Percentiles rank a stretch among this genome's conserved stretches.
phyloP scores from a whole-genome alignment of 2,329 filamentous ascomycete genomes.

The Byssothecium circinans region DNA sequence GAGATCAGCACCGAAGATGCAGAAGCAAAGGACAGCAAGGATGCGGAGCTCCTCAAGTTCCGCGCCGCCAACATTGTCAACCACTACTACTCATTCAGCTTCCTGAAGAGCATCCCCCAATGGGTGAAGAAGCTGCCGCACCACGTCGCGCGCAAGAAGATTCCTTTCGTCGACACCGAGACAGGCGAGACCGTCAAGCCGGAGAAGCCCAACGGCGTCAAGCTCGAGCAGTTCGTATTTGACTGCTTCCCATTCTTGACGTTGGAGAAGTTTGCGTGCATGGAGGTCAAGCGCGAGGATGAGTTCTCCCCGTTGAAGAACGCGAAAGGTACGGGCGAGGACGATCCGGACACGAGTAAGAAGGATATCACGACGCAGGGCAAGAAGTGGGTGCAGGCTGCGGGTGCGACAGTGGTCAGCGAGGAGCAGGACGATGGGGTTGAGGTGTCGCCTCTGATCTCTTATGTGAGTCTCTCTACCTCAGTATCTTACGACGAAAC shows the following conservation, averaged over 20 bases:
- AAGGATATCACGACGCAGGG: conserved; percentile 89
- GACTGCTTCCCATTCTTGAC: conserved; percentile 92
- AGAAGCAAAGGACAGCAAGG: conserved; percentile 81
- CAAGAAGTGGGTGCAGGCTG: conserved; percentile 78
- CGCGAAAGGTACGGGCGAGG: conserved; percentile 75
- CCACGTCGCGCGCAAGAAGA: conserved; percentile 98
- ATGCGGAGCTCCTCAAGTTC: conserved; percentile 85
- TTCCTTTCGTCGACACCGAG: conserved; percentile 76
- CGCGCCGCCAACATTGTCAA: conserved; percentile 99
- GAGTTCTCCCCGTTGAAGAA: conserved; percentile 99
- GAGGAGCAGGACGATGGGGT: conserved; percentile 63
- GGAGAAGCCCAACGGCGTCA: conserved; percentile 94
- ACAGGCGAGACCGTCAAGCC: conserved; percentile 84
- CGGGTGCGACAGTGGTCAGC: conserved; percentile 73
- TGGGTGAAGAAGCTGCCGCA: conserved; percentile 88
- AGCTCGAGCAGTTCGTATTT: conserved; percentile 98
- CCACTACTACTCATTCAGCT: conserved; percentile 97
- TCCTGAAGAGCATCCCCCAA: conserved; percentile 85
- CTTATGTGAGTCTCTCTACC: conserved; percentile 73
- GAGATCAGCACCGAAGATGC: conserved; percentile 91
- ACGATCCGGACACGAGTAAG: conserved; percentile 92
- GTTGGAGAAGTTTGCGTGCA: conserved; percentile 87
- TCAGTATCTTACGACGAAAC: neutral
- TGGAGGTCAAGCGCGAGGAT: conserved; percentile 95
- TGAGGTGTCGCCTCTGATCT: conserved; percentile 89